Base-by-base conservation (phyloP, 192 early-diverging fungal species). In the Nowakowskiella sp. region DNA sequence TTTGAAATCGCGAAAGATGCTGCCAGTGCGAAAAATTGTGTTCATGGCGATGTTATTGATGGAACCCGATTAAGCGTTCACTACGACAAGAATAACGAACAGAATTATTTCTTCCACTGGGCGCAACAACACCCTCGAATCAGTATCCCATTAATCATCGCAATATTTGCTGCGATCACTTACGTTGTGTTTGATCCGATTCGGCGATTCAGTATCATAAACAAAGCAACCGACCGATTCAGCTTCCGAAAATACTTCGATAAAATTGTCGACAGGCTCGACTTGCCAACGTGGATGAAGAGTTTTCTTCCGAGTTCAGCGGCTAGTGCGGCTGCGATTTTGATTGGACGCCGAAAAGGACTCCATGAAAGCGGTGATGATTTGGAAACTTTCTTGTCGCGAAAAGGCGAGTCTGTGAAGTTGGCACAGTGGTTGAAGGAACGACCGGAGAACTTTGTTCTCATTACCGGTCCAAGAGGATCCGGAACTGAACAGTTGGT, bases 111-210 rank as follows among this genome's bases (percentile, higher is more conserved):
- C 19, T 72, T 77, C 48, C 69, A 80, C 34, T 88, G 83, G 78
- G 42, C 86, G 16, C 72, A 76, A 42, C 72, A 74, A n/a, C 92
- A 92, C 64, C 81, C 88, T 25, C 71, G 89, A 25, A 71, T 73
- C 56, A 72, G 61, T 54, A 71, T 93, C 7, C 90, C 90, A 21
- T 46, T 95, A 19, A 68, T 86, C 2, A 81, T 90, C 2, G 91
- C 76, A 9, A 42, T 85, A 25, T 67, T 89, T 13, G 89, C 90
- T 0, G 83, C 75, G 7, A 61, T 91, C 10, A 80, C 85, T 4
- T 92, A 91, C 65, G 76, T 83, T 16, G 67, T 91, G 1, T 97
- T 97, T 66, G 94, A 94, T 54, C 92, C 94, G 2, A 74, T 92
- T 44, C 85, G 94, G 19, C 73, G 86, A 43, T 95, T 92, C 62